These are phyloP conservation scores for Melaleuca quinquenervia DNA, from an alignment of 345 rosid species.

Conservation along the genomic window DNA sequence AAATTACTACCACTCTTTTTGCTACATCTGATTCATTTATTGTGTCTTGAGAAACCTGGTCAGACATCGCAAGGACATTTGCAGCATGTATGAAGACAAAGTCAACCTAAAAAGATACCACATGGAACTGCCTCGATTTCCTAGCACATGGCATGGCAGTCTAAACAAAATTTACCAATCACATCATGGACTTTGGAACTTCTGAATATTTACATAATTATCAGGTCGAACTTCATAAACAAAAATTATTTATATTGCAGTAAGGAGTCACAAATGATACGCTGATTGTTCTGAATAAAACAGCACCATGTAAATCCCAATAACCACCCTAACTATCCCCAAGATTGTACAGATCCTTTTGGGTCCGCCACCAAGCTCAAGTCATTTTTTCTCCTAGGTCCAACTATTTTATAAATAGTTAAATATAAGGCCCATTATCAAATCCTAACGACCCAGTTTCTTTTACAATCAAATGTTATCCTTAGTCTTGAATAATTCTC, in stretches of 20 bases:
- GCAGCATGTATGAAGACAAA: not conserved
- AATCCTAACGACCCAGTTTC: not conserved
- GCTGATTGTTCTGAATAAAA: not conserved
- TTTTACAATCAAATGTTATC: not conserved
- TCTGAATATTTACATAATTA: not conserved
- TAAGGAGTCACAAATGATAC: not conserved
- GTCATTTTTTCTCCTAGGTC: not conserved
- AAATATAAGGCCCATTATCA: not conserved
- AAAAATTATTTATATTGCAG: not conserved
- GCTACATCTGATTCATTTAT: not conserved
- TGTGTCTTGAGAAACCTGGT: not conserved
- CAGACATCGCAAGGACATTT: not conserved
- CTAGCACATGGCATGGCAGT: not conserved
- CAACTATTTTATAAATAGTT: not conserved
- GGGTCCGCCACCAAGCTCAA: not conserved
- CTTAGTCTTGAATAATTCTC: not conserved
- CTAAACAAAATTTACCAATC: not conserved
- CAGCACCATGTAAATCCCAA: not conserved
- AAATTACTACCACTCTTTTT: not conserved
- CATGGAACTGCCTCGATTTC: not conserved
- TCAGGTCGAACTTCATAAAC: not conserved
- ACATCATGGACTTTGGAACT: not conserved
- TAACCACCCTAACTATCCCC: not conserved
- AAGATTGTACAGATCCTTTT: not conserved
- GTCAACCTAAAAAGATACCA: not conserved